Conservation (phyloP, 75 land plant species). For the Cunninghamia lanceolata region DNA sequence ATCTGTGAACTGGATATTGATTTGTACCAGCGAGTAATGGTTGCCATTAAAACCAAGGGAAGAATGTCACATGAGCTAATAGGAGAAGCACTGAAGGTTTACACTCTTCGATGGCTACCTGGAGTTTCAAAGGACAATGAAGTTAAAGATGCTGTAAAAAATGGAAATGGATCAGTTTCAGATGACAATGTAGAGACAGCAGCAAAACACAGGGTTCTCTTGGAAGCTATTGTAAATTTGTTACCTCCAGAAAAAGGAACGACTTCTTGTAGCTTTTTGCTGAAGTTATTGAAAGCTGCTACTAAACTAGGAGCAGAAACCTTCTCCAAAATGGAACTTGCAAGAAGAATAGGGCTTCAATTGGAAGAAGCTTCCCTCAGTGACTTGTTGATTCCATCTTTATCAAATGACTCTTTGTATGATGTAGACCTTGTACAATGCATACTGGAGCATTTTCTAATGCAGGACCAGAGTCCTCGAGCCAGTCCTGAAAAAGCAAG, state of each 20-base stretch:
- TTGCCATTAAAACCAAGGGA: constrained; percentile 53
- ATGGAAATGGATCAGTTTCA: constrained; percentile 26
- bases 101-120: constrained; percentile 64
- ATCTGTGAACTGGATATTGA: constrained; percentile 58
- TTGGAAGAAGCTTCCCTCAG: constrained; percentile 62
- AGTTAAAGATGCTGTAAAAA: constrained; percentile 10
- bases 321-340: constrained; percentile 50
- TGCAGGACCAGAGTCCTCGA: constrained; percentile 45
- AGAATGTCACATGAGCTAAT: constrained; percentile 36
- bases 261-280: constrained; percentile 57
- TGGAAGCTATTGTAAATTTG: constrained; percentile 60
- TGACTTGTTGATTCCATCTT: constrained; percentile 61
- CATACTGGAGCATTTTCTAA: constrained; percentile 53
- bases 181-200: constrained; percentile 40
- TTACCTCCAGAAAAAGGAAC: constrained; percentile 55
- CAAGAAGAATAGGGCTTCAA: constrained; percentile 55
- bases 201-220: constrained; percentile 42
- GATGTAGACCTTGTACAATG: constrained; percentile 61
- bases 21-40: constrained; percentile 53
- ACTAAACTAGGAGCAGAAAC: constrained; percentile 40
- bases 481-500: constrained; percentile 16
- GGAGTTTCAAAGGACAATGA: constrained; percentile 31
- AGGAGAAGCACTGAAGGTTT: constrained; percentile 55
- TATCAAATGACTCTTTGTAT: constrained; percentile 37
- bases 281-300: constrained; percentile 60